Base-by-base conservation (phyloP, 2,329 filamentous ascomycete genomes). In the Endocalyx cinctus region DNA sequence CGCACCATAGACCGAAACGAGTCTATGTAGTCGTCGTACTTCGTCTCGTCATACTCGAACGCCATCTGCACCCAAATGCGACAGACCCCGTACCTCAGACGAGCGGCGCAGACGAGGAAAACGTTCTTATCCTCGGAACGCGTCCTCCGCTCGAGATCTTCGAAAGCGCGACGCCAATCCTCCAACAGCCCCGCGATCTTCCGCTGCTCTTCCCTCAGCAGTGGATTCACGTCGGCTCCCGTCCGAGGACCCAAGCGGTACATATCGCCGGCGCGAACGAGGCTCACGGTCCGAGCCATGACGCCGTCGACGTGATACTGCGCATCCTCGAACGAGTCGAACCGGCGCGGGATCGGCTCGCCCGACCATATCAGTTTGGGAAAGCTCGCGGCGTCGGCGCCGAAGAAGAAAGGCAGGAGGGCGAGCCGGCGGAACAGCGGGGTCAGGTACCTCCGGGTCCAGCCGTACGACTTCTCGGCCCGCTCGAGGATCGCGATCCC, bases 391-490 rank as follows among this genome's bases (percentile, higher is more conserved):
- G 38, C 16, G 3, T 35, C 34, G n/a, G 36, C 35, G 2, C 51
- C 43, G 25, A 65, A 65, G 44, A 67, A 66, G 29, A 57, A 53
- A 0, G 64, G 64, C 2, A 65, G 55, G 4, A 66, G 39, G 23
- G 51, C 58, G 16, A 67, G 47, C 11, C 66, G 60, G 3, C 54
- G 55, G 30, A 67, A 63, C 1, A 61, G 49, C 2, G 60, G 55
- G 2, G 55, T 38, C 3, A 69, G 45, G 15, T 62, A 39, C 20
- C 57, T 45, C 8, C 47, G 45, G 4, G 48, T 45, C 55, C 57
- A 58, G 4, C 57, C 48, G 13, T 39, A 50, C 2, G 45, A 40
- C 8, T 36, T 30, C 18, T 44, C 38, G 10, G 50, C 43, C n/a
- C 43, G 43, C 31, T 58, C 57, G 6, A 64, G 48, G 2, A 68